Evolutionary conservation across 805 yeast genomes (phyloP), one percentile per base, ranked within the genome.

Genomic region (Metschnikowia sp.): DNA sequence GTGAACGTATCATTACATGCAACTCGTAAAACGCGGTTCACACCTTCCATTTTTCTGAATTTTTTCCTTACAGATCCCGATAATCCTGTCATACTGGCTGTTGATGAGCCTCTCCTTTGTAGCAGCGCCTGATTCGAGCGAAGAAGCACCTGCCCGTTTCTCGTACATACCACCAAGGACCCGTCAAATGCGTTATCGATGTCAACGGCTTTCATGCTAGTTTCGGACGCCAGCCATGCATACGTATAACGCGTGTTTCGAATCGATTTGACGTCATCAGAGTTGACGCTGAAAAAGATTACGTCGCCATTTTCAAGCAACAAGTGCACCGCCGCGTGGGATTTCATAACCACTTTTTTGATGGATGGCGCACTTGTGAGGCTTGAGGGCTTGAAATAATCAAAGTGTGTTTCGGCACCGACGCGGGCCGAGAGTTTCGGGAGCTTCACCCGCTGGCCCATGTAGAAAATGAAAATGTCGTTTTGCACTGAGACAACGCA

Each of bases 181-280:
- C 95, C 95, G 57, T 84, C 86, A 13, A 66, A 69, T 2, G 86
- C 78, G 38, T 84, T 74, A 57, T 83, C 92, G 31, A 86, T 76
- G 64, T 88, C 96, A 4, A 68, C 69, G 40, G 81, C 88, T 46
- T 69, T 72, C 74, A 80, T 66, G 54, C 79, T 83, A 10, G 65
- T 61, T 42, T 78, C 79, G 46, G 78, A 72, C 0, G 91, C 87
- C 31, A 66, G 74, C 92, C 94, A 87, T n/a, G 78, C 66, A 1
- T 67, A 62, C 0, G 61, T 52, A 54, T 78, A 81, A 39, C 75
- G 81, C 11, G 80, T 60, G 33, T 58, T 65, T 13, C 74, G 75
- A 3, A 69, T 61, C 39, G 50, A 47, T 68, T 69, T 51, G 35
- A 49, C 54, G 45, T 53, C 64, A 45, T 45, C 52, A 3, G 56